Conservation (phyloP, 768 basidiomycete species). For the Lepiota venenata region DNA sequence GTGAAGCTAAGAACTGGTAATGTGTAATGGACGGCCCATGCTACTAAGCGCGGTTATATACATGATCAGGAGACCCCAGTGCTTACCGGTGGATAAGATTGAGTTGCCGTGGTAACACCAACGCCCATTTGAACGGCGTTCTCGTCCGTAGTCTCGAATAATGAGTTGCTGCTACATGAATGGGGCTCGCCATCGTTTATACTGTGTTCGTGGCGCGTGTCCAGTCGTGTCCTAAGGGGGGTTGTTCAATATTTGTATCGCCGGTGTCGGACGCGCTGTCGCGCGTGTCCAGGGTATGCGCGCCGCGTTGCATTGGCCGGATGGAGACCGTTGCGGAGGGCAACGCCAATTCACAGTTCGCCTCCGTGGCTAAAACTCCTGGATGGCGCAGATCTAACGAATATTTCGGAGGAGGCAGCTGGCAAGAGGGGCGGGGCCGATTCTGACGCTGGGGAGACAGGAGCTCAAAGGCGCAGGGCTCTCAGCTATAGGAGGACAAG, state of each 20-base stretch:
- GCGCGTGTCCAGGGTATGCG: constrained; percentile 4
- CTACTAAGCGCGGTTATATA: not conserved
- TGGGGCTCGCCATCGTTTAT: not conserved
- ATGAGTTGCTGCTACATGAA: not conserved
- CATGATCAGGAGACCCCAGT: not conserved
- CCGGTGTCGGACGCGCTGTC: not conserved
- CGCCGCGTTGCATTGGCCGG: not conserved
- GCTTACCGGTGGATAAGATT: not conserved
- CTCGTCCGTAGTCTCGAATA: not conserved
- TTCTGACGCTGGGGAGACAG: not conserved
- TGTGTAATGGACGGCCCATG: not conserved
- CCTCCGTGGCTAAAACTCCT: not conserved
- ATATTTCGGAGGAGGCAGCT: no score
- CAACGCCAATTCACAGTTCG: no score
- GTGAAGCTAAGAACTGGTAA: not conserved
- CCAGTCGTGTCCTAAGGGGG: not conserved
- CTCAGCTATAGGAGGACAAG: not conserved
- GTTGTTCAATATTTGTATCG: not conserved
- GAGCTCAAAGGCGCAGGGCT: not conserved
- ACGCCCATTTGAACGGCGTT: not conserved
- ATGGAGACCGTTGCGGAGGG: not conserved
- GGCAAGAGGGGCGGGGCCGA: no score
- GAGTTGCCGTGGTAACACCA: constrained; percentile 7
- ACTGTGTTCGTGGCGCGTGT: not conserved
- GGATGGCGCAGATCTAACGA: not conserved